These are phyloP conservation scores for Penicillium polonicum DNA, from an alignment of 2,329 filamentous ascomycete genomes.

Conservation along the genomic window DNA sequence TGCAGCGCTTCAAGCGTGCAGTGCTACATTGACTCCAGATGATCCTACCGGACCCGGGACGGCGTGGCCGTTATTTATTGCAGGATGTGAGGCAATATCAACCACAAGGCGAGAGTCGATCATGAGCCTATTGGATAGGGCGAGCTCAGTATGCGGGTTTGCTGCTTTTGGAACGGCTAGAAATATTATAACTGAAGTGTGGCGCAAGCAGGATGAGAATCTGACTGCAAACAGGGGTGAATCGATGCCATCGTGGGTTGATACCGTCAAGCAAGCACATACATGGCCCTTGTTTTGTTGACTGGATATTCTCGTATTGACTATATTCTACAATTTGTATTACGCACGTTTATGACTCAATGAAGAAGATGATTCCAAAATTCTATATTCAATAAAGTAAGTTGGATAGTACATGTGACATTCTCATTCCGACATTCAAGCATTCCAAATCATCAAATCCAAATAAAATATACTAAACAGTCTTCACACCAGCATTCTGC, in stretches of 20 bases:
- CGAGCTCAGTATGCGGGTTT: conserved; percentile 25
- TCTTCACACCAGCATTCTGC: too few species aligned
- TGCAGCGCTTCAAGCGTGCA: conserved; percentile 32
- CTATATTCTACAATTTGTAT: background rate
- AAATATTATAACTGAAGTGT: conserved; percentile 31
- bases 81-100: conserved; percentile 41
- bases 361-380: background rate
- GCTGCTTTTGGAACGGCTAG: conserved; percentile 25
- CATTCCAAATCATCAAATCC: too few species aligned
- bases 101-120: conserved; percentile 22
- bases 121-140: conserved; percentile 26
- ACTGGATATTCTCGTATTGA: background rate
- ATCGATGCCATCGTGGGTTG: conserved; percentile 31
- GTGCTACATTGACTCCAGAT: conserved; percentile 21
- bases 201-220: conserved; percentile 31
- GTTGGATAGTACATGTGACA: too few species aligned
- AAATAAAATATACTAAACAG: too few species aligned
- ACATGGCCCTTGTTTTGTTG: conserved; percentile 33
- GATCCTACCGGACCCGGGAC: conserved; percentile 27
- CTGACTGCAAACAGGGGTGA: conserved; percentile 22
- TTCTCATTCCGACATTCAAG: too few species aligned
- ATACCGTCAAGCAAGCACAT: conserved; percentile 24
- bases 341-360: background rate
- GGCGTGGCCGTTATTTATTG: conserved; percentile 44
- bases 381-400: too few species aligned